These are phyloP conservation scores for Kwoniella dejecticola DNA, from an alignment of 768 basidiomycete genomes.

Conservation along the genomic window DNA sequence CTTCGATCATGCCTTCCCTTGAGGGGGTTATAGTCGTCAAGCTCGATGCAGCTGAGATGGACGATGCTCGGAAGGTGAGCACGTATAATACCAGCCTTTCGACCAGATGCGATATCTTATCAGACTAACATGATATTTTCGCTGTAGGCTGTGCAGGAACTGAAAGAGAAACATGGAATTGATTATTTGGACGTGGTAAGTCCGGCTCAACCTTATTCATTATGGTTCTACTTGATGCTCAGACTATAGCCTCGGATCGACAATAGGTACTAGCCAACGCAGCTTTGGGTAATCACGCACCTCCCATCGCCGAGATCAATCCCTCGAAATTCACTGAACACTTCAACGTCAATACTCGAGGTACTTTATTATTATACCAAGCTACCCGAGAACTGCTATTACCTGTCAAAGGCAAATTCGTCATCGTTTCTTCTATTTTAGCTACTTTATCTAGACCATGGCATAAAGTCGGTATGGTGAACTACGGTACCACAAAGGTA, in stretches of 20 bases:
- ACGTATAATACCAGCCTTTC: slow-evolving; percentile 1
- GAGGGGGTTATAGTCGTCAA: background rate
- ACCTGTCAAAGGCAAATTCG: slow-evolving; percentile 16
- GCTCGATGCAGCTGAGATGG: background rate
- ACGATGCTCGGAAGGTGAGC: background rate
- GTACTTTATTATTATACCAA: slow-evolving; percentile 24
- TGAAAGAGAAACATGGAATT: slow-evolving; percentile 11
- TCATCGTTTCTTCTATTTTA: slow-evolving; percentile 19
- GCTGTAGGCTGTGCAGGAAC: slow-evolving; percentile 3
- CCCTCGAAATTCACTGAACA: background rate
- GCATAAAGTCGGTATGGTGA: background rate
- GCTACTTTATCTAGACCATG: background rate
- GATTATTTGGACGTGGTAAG: slow-evolving; percentile 21
- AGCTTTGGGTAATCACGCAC: background rate
- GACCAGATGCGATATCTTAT: slow-evolving; percentile 9
- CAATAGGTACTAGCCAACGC: slow-evolving; percentile 9
- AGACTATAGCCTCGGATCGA: too few relatives aligned
- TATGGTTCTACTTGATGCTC: too few relatives aligned
- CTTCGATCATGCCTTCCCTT: background rate
- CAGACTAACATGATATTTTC: background rate
- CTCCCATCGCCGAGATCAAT: background rate
- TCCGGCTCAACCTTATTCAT: too few relatives aligned
- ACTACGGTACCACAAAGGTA: background rate
- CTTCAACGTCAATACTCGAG: slow-evolving; percentile 7
- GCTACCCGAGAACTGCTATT: slow-evolving; percentile 2